phyloP scores from a whole-genome alignment of 345 rosid species.

The Eucalyptus curtisii region DNA sequence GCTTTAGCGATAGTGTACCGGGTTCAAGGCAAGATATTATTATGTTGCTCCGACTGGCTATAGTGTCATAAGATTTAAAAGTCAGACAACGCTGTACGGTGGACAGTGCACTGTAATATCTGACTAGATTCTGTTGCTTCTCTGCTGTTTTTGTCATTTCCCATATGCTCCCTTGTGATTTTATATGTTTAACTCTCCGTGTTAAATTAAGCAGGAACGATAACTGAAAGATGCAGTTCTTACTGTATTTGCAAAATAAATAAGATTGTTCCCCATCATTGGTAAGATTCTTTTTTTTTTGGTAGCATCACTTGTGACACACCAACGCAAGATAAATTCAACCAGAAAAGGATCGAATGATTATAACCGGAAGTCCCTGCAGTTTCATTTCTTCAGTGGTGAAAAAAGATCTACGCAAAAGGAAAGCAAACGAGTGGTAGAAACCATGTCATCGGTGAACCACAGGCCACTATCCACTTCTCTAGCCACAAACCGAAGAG shows the following conservation, averaged over 20 bases:
- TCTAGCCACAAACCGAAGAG: conserved; percentile 26
- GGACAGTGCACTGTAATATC: not conserved
- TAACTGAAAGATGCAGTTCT: conserved; percentile 84
- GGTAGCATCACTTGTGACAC: not conserved
- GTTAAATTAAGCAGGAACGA: conserved; percentile 41
- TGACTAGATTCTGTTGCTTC: not conserved
- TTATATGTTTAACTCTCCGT: not conserved
- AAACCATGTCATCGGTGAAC: conserved; percentile 10
- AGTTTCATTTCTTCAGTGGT: conserved; percentile 55
- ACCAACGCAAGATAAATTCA: not conserved
- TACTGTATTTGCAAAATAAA: conserved; percentile 71
- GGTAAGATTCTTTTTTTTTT: conserved; percentile 22
- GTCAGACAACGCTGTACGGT: not conserved
- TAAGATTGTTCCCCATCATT: conserved; percentile 68
- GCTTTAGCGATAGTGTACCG: not conserved
- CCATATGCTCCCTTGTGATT: not conserved
- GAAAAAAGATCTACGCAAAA: conserved; percentile 39
- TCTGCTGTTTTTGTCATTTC: not conserved
- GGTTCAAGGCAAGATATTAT: not conserved
- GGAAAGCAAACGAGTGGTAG: conserved; percentile 28
- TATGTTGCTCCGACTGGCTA: not conserved
- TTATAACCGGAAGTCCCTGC: not conserved
- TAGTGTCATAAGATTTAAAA: not conserved
- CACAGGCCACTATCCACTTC: conserved; percentile 43
- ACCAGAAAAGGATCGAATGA: not conserved